Base-by-base conservation (phyloP, 2,329 filamentous ascomycete species). In the Colletotrichum salicis region DNA sequence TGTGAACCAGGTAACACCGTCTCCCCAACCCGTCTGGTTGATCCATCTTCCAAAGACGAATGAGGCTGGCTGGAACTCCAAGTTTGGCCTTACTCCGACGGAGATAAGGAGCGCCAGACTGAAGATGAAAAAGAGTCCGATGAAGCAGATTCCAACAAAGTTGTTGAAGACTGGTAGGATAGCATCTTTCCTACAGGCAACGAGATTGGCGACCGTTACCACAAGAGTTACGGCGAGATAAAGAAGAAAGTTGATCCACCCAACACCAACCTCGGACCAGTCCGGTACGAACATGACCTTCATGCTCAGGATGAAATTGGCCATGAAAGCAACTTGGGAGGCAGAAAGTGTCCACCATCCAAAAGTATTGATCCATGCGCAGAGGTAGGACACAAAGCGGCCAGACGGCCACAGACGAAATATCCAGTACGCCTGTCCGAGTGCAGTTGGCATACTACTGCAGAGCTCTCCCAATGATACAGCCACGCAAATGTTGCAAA, bases 391-490 rank as follows among this genome's bases (percentile, higher is more conserved):
- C 3, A 79, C 76, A 70, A 89, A 87, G 1, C 87, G 83, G 1
- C 87, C 88, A 0, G 15, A 75, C 75, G 62, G 58, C 66, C 52
- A 68, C n/a, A 87, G 78, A 10, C 83, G 80, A 68, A 83, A 82
- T 1, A 87, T 82, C 87, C 88, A 91, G 77, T 88, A 90, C 0
- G 88, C 88, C 78, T 91, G 89, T 0, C 89, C 89, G 3, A 90
- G 79, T 0, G 88, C 88, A 0, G 88, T 90, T 2, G 82, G 41
- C 41, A 48, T 48, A 48, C 41, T 48, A n/a, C 41, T 48, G 41
- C 41, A 48, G 19, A 48, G 41, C 41, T 48, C 41, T 8, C 41
- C 41, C 41, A 48, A n/a, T n/a, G 41, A 48, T 2, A 48, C 41
- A 19, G 41, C 41, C 19, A 48, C 41, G 41, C 41, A 48, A 19